phyloP scores from a whole-genome alignment of 768 basidiomycete species.

The Psilocybe sp. region DNA sequence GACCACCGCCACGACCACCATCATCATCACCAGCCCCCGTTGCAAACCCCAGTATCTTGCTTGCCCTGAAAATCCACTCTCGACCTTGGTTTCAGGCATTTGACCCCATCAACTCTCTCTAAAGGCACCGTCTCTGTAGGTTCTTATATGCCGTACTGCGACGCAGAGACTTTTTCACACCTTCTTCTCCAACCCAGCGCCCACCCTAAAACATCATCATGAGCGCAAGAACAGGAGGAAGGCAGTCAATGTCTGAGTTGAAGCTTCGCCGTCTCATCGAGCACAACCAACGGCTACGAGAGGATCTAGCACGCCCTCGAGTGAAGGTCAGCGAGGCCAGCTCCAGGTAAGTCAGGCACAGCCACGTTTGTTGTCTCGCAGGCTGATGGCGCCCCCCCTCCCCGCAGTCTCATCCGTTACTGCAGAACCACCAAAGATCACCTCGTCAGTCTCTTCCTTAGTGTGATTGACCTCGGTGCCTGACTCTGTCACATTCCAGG shows the following conservation, averaged over 20 bases:
- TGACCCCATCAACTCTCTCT: background rate
- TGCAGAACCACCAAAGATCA: conserved; percentile 94
- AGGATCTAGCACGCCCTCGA: conserved; percentile 87
- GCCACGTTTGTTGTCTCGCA: conserved; percentile 7
- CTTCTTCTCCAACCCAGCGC: background rate
- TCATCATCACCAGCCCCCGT: conserved; percentile 15
- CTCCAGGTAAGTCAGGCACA: conserved; percentile 58
- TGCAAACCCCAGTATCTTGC: conserved; percentile 3
- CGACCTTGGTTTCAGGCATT: background rate
- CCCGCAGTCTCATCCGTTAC: conserved; percentile 81
- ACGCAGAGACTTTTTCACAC: too few relatives aligned
- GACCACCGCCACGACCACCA: conserved; percentile 3
- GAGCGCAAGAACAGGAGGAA: conserved; percentile 59
- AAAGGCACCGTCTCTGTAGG: background rate
- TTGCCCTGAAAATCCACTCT: background rate
- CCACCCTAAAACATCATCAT: conserved; percentile 31
- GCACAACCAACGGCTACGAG: conserved; percentile 88
- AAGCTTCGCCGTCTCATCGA: conserved; percentile 92
- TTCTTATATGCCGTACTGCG: too few relatives aligned
- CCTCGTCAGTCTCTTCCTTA: conserved; percentile 27
- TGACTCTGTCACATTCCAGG: conserved; percentile 38
- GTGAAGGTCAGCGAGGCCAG: conserved; percentile 91
- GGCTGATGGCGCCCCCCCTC: conserved; percentile 7
- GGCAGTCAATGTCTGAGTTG: conserved; percentile 96
- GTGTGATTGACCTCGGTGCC: conserved; percentile 1